These are phyloP conservation scores for Tylopilus sp. DNA, from an alignment of 768 basidiomycete species.

Conservation along the genomic window DNA sequence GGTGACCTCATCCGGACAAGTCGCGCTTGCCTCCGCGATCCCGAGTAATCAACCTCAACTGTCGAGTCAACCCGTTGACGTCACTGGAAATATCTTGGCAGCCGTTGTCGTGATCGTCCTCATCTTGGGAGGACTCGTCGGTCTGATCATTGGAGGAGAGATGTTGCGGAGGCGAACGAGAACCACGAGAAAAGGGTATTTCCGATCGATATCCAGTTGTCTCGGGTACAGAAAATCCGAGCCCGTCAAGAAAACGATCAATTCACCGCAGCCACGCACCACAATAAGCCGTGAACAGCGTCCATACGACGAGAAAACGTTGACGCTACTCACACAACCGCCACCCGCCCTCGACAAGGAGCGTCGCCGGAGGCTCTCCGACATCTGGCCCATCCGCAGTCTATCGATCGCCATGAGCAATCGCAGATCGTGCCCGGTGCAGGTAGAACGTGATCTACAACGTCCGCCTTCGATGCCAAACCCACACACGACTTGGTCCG, in stretches of 20 bases:
- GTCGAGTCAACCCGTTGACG: conserved; percentile 1
- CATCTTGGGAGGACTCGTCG: conserved; percentile 26
- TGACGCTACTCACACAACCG: conserved; percentile 14
- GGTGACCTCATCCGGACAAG: conserved; percentile 4
- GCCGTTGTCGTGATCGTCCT: conserved; percentile 23
- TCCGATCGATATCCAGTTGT: background rate
- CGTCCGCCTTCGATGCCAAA: background rate
- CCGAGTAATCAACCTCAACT: conserved; percentile 4
- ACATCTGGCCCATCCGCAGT: conserved; percentile 21
- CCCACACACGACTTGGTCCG: conserved; percentile 30
- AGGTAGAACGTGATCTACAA: background rate
- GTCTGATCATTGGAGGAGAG: conserved; percentile 27
- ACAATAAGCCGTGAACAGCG: conserved; percentile 2
- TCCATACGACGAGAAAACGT: conserved; percentile 13
- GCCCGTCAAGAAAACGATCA: background rate
- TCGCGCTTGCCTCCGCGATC: background rate
- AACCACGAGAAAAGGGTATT: background rate
- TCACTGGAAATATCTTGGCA: conserved; percentile 21
- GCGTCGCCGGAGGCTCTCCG: conserved; percentile 13
- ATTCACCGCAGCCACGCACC: background rate
- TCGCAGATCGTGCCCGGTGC: conserved; percentile 7
- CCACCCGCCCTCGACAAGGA: conserved; percentile 9
- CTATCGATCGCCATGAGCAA: conserved; percentile 12
- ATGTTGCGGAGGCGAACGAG: conserved; percentile 20
- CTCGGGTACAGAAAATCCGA: conserved; percentile 7